Base-by-base conservation (phyloP, 257 asterid species). In the Rhazya stricta region DNA sequence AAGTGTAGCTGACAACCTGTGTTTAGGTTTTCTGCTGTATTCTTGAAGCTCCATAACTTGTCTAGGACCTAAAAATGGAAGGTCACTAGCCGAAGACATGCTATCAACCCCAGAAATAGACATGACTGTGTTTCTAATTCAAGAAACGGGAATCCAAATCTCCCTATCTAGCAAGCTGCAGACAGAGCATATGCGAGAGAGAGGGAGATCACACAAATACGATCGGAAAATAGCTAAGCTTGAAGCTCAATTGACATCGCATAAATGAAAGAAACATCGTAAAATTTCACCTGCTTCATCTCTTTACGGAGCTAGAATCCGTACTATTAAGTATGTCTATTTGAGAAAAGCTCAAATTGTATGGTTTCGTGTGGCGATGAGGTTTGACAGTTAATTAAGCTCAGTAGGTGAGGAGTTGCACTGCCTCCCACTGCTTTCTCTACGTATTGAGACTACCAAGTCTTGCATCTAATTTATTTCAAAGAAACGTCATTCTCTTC, bases 341-440 rank as follows among this genome's bases (percentile, higher is more conserved):
- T 73, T 7, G 60, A 45, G 74, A 18, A 30, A n/a, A 15, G 45
- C 50, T 46, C 30, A 46, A 54, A 48, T 57, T 71, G 69, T 80
- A 73, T 68, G 66, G 78, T 89, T 88, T 89, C 92, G 89, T 89
- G 91, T 76, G 62, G 81, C 48, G 27, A 65, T 70, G 84, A 79
- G 83, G 81, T 77, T 77, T 83, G 85, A 79, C 63, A 81, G 75
- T 78, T 62, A 42, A 37, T 21, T 68, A 57, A 80, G 82, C 81
- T 78, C 82, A 81, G 83, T 91, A 85, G 97, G 95, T 92, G 79
- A 88, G 90, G 75, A 84, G 96, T 91, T 88, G 93, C 79, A 84
- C 90, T 88, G 90, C 79, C 81, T 86, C 77, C 80, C 79, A 66
- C 77, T 57, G 30, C 4, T 29, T 30, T 56, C 60, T 67, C 37